Base-by-base conservation (phyloP, 495 filamentous ascomycete species). In the Trichoderma reesei region DNA sequence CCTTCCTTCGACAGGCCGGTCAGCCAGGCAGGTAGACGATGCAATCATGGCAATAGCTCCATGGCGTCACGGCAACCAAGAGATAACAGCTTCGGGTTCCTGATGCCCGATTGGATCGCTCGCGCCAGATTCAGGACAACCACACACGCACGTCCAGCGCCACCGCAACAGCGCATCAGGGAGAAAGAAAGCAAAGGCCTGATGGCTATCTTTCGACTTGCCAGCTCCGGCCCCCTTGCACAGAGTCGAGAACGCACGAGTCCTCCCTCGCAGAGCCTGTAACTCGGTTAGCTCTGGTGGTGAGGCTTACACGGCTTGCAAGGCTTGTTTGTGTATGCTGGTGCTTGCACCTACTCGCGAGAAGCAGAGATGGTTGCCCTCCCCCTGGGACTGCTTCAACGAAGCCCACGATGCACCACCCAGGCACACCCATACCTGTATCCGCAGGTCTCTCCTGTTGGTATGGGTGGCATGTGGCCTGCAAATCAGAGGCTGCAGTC, bases 41-140 rank as follows among this genome's bases (percentile, higher is more conserved):
- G 51, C 51, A 56, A 2, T 31, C n/a, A 16, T 2, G 46, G 20
- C 46, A 11, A 54, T 39, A 39, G 38, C 5, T 31, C n/a, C 46
- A 11, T 18, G 31, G 18, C 14, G 18, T 56, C 16, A 56, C 20
- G 51, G 51, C 51, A 33, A 18, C 26, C 26, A 56, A 26, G 38
- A 39, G 38, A 39, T 39, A 39, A 34, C 51, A 48, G 9, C 18
- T 6, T n/a, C 51, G 18, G 0, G 51, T 56, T 56, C 51, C 31
- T 34, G 51, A 56, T 33, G 26, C 9, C 51, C 51, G 51, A 56
- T 56, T 56, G 51, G 51, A 56, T 56, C 51, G 13, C 51, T 56
- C 48, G 34, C 51, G 51, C 51, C 51, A 56, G 51, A 56, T 56
- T 56, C 51, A 56, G 51, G 51, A 56, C 26, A 56, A 48, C 44